Conservation (phyloP, 768 basidiomycete genomes). For the Amyloporia xantha region DNA sequence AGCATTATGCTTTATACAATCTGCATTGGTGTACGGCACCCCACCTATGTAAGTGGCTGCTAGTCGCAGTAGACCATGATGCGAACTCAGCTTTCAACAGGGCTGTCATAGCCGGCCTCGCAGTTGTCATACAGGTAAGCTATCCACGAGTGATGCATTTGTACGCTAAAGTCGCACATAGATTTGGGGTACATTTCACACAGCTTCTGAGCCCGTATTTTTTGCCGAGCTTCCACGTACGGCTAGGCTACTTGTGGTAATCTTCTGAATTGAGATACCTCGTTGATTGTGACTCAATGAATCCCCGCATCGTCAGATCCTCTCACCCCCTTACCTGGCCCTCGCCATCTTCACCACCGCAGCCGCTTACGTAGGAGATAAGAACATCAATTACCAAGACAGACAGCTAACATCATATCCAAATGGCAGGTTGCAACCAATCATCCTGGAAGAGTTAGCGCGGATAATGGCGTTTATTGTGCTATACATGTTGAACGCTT, state of each 20-base stretch:
- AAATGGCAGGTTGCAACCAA: constrained; percentile 8
- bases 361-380: constrained; percentile 22
- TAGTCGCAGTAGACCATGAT: background rate
- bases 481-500: constrained; percentile 26
- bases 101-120: constrained; percentile 35
- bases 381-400: too few species aligned
- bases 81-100: constrained; percentile 20
- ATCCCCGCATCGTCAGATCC: constrained; percentile 21
- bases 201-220: constrained; percentile 15
- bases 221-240: constrained; percentile 20
- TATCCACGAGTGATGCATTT: background rate
- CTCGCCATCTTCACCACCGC: constrained; percentile 36
- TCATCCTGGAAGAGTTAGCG: constrained; percentile 20
- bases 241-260: constrained; percentile 22
- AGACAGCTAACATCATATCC: background rate
- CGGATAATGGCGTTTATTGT: constrained; percentile 46
- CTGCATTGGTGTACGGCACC: constrained; percentile 45
- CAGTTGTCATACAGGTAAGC: constrained; percentile 36
- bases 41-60: constrained; percentile 41
- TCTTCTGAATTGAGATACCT: background rate
- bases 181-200: constrained; percentile 32
- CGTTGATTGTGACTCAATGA: background rate
- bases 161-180: constrained; percentile 7
- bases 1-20: constrained; percentile 42
- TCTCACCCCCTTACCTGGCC: constrained; percentile 33